Evolutionary conservation across 805 yeast species (phyloP).

Genomic region (Cyberlindnera amylophila): DNA sequence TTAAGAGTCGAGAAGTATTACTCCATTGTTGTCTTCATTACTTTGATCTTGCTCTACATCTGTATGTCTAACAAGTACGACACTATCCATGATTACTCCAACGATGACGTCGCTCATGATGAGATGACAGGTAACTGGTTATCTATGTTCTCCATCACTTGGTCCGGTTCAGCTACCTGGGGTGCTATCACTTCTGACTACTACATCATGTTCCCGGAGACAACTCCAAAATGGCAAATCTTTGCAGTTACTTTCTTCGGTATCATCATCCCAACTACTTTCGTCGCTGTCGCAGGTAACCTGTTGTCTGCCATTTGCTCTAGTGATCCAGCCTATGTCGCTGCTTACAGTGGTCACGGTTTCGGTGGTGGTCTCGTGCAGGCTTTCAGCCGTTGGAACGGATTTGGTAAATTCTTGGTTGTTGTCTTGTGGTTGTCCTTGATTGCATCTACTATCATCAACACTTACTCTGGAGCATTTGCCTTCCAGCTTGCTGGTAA

Average conservation of each 20-base stretch:
- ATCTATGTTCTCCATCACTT: conserved; percentile 68
- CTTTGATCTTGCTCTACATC: conserved; percentile 66
- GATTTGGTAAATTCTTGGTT: conserved; percentile 71
- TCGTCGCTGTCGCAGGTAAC: conserved; percentile 70
- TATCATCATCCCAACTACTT: conserved; percentile 64
- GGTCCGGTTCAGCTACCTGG: conserved; percentile 86
- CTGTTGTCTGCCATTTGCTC: conserved; percentile 63
- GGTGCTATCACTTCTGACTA: conserved; percentile 84
- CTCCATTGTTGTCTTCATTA: conserved; percentile 64
- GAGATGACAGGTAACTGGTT: conserved; percentile 64
- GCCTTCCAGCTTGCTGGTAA: conserved; percentile 62
- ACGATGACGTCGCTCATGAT: conserved; percentile 27
- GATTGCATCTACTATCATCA: conserved; percentile 74
- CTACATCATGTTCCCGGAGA: conserved; percentile 75
- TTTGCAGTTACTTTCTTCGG: conserved; percentile 63
- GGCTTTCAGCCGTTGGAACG: conserved; percentile 68
- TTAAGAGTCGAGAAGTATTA: conserved; percentile 63
- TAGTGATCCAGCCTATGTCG: conserved; percentile 52
- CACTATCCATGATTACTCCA: conserved; percentile 30
- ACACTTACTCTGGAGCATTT: conserved; percentile 77
- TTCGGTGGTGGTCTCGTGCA: conserved; percentile 71
- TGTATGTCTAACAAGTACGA: conserved; percentile 48
- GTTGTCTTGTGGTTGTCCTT: conserved; percentile 70
- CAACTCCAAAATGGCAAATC: conserved; percentile 50
- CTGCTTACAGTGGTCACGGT: conserved; percentile 53